Conservation (phyloP, 306 rosid genomes). For the Betula pendula region DNA sequence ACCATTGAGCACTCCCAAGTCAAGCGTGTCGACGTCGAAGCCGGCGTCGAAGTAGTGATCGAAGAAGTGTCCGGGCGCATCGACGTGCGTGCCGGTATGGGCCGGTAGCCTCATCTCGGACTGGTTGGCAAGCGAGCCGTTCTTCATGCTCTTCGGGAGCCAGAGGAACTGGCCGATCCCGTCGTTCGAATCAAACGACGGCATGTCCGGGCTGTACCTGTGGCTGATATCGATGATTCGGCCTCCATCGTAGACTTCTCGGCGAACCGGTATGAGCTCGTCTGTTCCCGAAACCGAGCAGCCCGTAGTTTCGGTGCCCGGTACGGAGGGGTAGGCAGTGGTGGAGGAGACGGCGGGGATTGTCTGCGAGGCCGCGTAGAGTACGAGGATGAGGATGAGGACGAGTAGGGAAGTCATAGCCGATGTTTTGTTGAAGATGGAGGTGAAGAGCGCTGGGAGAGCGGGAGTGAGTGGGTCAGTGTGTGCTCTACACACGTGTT, state of each 20-base stretch:
- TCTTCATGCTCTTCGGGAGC: slow-evolving; percentile 75
- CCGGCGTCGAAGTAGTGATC: slow-evolving; percentile 84
- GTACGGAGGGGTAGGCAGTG: slow-evolving; percentile 57
- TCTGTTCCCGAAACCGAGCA: slow-evolving; percentile 17
- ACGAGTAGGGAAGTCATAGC: slow-evolving; percentile 30
- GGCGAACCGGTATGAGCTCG: slow-evolving; percentile 56
- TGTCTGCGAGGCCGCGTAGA: slow-evolving; percentile 26
- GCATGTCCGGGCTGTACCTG: slow-evolving; percentile 49
- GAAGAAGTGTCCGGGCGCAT: slow-evolving; percentile 74
- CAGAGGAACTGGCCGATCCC: slow-evolving; percentile 73
- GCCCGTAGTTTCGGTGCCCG: slow-evolving; percentile 42
- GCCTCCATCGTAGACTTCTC: slow-evolving; percentile 73
- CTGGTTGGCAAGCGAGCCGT: slow-evolving; percentile 66
- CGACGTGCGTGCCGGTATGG: slow-evolving; percentile 92
- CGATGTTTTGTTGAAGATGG: not conserved
- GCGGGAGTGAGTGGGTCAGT: too few species aligned
- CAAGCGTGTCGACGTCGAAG: slow-evolving; percentile 80
- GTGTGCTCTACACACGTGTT: too few species aligned
- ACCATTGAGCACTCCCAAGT: slow-evolving; percentile 76
- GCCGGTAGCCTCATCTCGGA: slow-evolving; percentile 59
- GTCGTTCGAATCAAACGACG: slow-evolving; percentile 54
- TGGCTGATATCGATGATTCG: slow-evolving; percentile 71
- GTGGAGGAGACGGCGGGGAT: slow-evolving; percentile 28
- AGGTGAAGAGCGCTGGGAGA: not conserved
- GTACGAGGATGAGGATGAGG: slow-evolving; percentile 14